These are phyloP conservation scores for Mrakia blollopis DNA, from an alignment of 768 basidiomycete species.

Conservation along the genomic window DNA sequence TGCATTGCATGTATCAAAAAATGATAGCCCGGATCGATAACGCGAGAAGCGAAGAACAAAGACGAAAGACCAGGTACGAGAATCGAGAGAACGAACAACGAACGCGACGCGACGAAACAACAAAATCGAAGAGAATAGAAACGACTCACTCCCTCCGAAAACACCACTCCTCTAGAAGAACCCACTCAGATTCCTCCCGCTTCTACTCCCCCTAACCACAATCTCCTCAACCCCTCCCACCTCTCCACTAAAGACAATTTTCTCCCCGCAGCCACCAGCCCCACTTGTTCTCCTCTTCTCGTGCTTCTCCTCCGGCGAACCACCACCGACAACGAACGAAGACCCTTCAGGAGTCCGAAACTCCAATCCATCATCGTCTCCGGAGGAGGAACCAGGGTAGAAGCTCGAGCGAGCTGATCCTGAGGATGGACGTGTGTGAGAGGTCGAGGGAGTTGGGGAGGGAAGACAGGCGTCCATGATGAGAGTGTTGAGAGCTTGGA, in stretches of 20 bases:
- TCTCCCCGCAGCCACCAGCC: not conserved
- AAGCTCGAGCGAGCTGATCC: not conserved
- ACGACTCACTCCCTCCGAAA: not conserved
- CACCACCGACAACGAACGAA: not conserved
- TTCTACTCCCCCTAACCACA: not conserved
- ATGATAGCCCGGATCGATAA: not conserved
- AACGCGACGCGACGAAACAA: not conserved
- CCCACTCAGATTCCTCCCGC: not conserved
- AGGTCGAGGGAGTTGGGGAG: not conserved
- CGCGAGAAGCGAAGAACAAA: not conserved
- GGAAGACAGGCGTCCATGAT: not conserved
- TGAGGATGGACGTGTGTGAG: too few relatives aligned
- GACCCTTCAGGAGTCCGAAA: not conserved
- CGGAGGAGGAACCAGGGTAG: not conserved
- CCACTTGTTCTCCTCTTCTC: not conserved
- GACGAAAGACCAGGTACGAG: not conserved
- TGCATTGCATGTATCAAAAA: too few relatives aligned
- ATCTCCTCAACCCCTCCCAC: not conserved
- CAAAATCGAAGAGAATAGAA: not conserved
- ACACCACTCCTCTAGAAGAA: not conserved
- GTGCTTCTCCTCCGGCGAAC: not conserved
- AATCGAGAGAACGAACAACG: not conserved
- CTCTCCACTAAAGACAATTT: not conserved
- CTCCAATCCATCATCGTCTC: not conserved
- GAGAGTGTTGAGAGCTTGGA: constrained; percentile 2